Percentiles rank a stretch among this genome's conserved stretches.
Conservation (phyloP, 345 rosid genomes). For the Ceriops zippeliana region DNA sequence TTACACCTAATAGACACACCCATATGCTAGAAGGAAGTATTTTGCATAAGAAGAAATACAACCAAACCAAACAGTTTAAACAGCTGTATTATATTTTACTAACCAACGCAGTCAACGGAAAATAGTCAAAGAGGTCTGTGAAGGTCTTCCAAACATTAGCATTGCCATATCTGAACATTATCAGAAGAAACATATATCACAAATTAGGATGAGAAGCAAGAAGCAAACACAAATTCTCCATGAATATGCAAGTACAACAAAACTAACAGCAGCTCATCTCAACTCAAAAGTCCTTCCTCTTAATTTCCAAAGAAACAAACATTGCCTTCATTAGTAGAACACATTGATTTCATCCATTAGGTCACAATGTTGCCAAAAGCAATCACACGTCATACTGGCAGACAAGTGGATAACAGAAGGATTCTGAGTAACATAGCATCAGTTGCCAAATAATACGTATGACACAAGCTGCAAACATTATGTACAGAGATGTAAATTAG, state of each 20-base stretch:
- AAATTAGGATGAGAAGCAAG: not conserved
- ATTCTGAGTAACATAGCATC: not conserved
- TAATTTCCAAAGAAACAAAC: not conserved
- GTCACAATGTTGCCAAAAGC: not conserved
- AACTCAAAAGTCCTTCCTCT: not conserved
- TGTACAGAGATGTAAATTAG: not conserved
- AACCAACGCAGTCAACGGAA: conserved; percentile 95
- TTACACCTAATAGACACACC: too few species aligned
- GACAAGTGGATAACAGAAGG: not conserved
- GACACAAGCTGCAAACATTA: too few species aligned
- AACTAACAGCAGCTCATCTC: not conserved
- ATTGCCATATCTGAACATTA: conserved; percentile 73
- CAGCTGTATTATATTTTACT: conserved; percentile 25
- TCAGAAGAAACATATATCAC: not conserved
- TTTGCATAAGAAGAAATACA: not conserved
- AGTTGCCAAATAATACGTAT: not conserved
- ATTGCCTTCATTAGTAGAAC: not conserved
- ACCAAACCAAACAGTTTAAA: not conserved
- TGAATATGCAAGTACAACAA: not conserved
- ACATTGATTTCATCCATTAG: too few species aligned
- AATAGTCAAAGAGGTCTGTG: conserved; percentile 92
- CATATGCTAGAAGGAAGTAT: too few species aligned
- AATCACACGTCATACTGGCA: not conserved
- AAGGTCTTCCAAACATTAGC: conserved; percentile 91
- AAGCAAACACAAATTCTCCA: not conserved